These are phyloP conservation scores for Nothophoma quercina DNA, from an alignment of 2,329 filamentous ascomycete genomes.

Conservation along the genomic window DNA sequence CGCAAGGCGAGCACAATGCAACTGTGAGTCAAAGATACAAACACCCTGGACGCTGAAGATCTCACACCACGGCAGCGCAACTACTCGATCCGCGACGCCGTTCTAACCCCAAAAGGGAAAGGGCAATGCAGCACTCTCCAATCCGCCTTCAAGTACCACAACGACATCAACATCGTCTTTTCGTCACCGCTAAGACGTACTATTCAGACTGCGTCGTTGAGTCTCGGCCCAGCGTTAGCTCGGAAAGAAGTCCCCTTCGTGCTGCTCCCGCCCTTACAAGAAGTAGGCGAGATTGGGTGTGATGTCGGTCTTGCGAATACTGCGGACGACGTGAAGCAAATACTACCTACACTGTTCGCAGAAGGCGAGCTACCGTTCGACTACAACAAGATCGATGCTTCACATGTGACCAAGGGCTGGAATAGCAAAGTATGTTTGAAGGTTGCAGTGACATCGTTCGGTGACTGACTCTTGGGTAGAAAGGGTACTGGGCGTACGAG, in stretches of 20 bases:
- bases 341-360: conserved; percentile 42
- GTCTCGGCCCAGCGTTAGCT: conserved; percentile 64
- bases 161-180: conserved; percentile 70
- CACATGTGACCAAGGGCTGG: conserved; percentile 71
- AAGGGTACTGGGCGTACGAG: conserved; percentile 43
- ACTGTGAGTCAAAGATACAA: conserved; percentile 28
- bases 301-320: conserved; percentile 67
- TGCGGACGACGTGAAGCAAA: conserved; percentile 56
- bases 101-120: conserved; percentile 77
- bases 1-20: conserved; percentile 77
- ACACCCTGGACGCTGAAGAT: neutral
- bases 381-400: conserved; percentile 63
- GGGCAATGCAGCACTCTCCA: conserved; percentile 74
- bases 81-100: conserved; percentile 77
- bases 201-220: conserved; percentile 75
- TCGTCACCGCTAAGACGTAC: conserved; percentile 84
- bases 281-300: conserved; percentile 76
- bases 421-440: conserved; percentile 65
- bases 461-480: conserved; percentile 23
- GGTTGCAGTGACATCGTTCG: neutral
- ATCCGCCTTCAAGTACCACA: conserved; percentile 67
- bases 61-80: conserved; percentile 66
- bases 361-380: conserved; percentile 67
- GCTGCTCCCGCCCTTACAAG: conserved; percentile 77
- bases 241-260: conserved; percentile 57